phyloP scores from a whole-genome alignment of 139 green algal species.

The Chlorella ohadii region DNA sequence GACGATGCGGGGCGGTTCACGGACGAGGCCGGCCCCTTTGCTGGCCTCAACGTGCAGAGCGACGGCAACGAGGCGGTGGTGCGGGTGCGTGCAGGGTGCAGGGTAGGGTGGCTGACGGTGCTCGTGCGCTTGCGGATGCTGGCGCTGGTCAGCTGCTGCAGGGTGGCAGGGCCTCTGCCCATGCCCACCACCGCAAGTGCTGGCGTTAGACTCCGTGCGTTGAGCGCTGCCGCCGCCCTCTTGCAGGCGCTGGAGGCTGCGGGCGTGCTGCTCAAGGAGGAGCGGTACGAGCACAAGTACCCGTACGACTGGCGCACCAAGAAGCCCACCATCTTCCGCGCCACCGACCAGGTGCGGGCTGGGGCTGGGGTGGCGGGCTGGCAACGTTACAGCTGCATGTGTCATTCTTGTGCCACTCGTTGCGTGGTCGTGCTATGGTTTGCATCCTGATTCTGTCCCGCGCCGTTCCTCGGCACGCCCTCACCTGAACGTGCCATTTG shows the following conservation, averaged over 20 bases:
- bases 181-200: no score
- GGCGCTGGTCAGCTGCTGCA: background rate
- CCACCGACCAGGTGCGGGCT: slow-evolving; percentile 92
- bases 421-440: no score
- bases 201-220: no score
- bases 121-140: background rate
- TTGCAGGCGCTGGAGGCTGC: slow-evolving; percentile 64
- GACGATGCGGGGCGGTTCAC: slow-evolving; percentile 97
- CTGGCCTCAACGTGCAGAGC: slow-evolving; percentile 76
- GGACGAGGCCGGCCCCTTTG: slow-evolving; percentile 86
- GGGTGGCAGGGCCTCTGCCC: background rate
- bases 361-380: no score
- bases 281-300: slow-evolving; percentile 98
- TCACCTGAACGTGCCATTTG: no score
- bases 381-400: no score
- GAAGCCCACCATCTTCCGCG: slow-evolving; percentile 98
- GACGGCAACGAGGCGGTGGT: slow-evolving; percentile 31
- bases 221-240: background rate
- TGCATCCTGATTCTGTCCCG: no score
- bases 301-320: slow-evolving; percentile 99
- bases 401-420: no score
- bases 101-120: background rate
- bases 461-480: no score
- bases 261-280: slow-evolving; percentile 85
- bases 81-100: background rate